Evolutionary conservation across 495 filamentous ascomycete genomes (phyloP).

Genomic region (Talaromyces nanjingensis): DNA sequence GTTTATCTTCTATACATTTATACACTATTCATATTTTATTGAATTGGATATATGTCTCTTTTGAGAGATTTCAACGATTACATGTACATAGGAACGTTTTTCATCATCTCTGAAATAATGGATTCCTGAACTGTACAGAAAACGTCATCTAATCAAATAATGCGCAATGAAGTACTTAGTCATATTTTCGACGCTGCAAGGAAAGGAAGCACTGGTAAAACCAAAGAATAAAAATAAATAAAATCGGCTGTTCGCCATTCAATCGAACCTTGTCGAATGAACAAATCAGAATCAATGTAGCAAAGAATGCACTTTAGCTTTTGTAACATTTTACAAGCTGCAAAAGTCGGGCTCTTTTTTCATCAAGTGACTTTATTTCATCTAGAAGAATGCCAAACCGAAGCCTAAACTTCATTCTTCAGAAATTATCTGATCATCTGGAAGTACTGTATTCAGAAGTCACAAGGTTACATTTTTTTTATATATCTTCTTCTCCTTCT

Average conservation of each 20-base stretch:
- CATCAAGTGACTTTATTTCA: no score
- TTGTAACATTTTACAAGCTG: neutral
- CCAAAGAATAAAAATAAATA: no score
- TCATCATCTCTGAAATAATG: neutral
- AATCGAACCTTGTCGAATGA: no score
- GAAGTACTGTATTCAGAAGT: no score
- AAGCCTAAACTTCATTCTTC: no score
- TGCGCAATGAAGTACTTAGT: neutral
- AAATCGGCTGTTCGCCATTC: no score
- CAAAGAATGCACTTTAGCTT: neutral
- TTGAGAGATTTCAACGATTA: neutral
- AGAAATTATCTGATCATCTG: no score
- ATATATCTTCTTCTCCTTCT: no score
- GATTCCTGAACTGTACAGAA: slow-evolving; percentile 4
- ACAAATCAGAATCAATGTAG: neutral
- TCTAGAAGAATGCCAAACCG: no score
- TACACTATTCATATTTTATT: neutral
- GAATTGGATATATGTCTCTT: neutral
- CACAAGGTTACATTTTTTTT: no score
- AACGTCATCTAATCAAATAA: neutral
- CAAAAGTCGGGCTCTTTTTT: neutral
- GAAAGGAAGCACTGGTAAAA: no score
- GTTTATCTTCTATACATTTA: neutral
- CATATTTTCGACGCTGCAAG: neutral
- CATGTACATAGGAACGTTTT: slow-evolving; percentile 18